Conservation (phyloP, 1,139 yeast genomes). For the Magnusiomyces sp. region DNA sequence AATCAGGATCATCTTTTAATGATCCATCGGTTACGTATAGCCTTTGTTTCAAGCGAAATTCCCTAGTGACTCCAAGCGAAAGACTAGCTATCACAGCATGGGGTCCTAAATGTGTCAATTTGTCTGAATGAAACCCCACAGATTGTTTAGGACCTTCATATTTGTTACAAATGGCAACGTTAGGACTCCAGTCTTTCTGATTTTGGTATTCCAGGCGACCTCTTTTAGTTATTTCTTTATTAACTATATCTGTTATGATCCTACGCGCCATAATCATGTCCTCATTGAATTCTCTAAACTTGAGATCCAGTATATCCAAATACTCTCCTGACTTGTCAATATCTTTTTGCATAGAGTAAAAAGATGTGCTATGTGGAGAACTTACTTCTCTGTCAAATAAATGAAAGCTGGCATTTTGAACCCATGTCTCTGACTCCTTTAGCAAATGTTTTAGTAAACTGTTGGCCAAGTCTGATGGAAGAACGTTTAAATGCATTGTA, state of each 20-base stretch:
- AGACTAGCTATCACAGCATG: slow-evolving; percentile 56
- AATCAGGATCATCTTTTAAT: too few species aligned
- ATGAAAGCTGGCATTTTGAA: slow-evolving; percentile 37
- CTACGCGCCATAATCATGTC: slow-evolving; percentile 37
- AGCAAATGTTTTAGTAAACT: slow-evolving; percentile 37
- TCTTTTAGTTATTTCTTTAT: slow-evolving; percentile 31
- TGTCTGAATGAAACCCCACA: slow-evolving; percentile 68
- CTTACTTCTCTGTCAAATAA: slow-evolving; percentile 52
- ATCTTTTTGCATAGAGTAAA: slow-evolving; percentile 33
- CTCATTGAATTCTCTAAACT: slow-evolving; percentile 32
- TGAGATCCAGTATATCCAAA: slow-evolving; percentile 38
- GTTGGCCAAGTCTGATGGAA: slow-evolving; percentile 44
- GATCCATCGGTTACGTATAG: slow-evolving; percentile 8
- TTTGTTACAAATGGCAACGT: slow-evolving; percentile 48
- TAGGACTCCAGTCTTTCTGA: slow-evolving; percentile 41
- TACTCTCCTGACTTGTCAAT: slow-evolving; percentile 20
- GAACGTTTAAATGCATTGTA: slow-evolving; percentile 42
- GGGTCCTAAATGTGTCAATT: slow-evolving; percentile 62
- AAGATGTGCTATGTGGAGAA: slow-evolving; percentile 44
- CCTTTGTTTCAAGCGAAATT: slow-evolving; percentile 44
- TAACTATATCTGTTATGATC: slow-evolving; percentile 39
- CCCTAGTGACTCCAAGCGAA: slow-evolving; percentile 59
- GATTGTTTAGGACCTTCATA: slow-evolving; percentile 43
- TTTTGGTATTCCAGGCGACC: slow-evolving; percentile 29
- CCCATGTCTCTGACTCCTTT: slow-evolving; percentile 36